Base-by-base conservation (phyloP, 495 filamentous ascomycete species). In the Monascus purpureus region DNA sequence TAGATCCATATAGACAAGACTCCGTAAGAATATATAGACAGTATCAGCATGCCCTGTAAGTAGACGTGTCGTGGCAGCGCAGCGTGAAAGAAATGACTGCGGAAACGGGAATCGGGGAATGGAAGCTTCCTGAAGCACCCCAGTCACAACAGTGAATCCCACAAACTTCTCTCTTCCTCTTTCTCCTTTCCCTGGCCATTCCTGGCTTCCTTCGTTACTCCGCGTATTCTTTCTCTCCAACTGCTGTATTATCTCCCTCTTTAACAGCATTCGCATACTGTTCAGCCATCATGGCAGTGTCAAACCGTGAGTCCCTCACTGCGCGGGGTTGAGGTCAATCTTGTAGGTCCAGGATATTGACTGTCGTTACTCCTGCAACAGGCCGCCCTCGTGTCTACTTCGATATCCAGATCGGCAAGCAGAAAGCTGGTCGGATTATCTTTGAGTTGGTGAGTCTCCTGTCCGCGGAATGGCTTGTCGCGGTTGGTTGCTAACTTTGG, bases 301-400 rank as follows among this genome's bases (percentile, higher is more conserved):
- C 55, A 35, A 41, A 49, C 33, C 42, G 58, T 63, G 39, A 23
- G 56, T 57, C 24, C 31, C 33, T 35, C 29, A 30, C 31, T 39
- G 36, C 47, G 54, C 49, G 52, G 52, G 56, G 49, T 51, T 29
- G 39, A 31, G 39, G 13, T 27, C n/a, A 27, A 27, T 4, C 4
- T 27, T 13, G 13, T n/a, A n/a, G n/a, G n/a, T n/a, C n/a, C n/a
- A n/a, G n/a, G n/a, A n/a, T n/a, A n/a, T n/a, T n/a, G n/a, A n/a
- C n/a, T n/a, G n/a, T n/a, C n/a, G n/a, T 22, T 22, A 4, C 9
- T 22, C 20, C 20, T 22, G 20, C 20, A n/a, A 27, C 30, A 62
- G 61, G 51, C 36, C 77, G 81, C 43, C 70, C 72, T 55, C 72
- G 80, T 37, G 82, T 86, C 57, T 94, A 77, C 63, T 87, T 95